Conservation (phyloP, 208 protist species). For the Trypanosoma caninum region DNA sequence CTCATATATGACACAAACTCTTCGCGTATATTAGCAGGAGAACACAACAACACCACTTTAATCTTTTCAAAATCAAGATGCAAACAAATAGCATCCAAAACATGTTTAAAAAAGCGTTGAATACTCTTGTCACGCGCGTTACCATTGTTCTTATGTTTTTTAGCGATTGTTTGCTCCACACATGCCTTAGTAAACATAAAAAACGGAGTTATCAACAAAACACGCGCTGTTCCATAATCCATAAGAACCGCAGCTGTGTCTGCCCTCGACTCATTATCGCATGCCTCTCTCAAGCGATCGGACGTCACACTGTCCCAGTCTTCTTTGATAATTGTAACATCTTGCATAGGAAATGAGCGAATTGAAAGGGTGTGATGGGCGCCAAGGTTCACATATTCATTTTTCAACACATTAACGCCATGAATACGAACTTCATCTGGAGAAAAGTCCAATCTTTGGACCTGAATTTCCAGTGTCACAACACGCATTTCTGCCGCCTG, state of each 20-base stretch:
- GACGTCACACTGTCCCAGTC: conserved; percentile 87
- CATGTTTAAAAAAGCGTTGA: conserved; percentile 90
- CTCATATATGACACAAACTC: conserved; percentile 74
- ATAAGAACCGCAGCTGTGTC: conserved; percentile 95
- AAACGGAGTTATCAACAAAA: conserved; percentile 91
- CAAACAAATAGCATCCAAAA: conserved; percentile 81
- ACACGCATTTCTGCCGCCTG: conserved; percentile 53
- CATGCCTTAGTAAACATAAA: conserved; percentile 92
- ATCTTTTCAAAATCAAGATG: conserved; percentile 94
- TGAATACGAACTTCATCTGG: conserved; percentile 79
- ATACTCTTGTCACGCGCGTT: conserved; percentile 87
- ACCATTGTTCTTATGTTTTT: conserved; percentile 82
- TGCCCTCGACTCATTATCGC: conserved; percentile 57
- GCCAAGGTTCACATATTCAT: conserved; percentile 89
- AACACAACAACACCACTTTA: conserved; percentile 93
- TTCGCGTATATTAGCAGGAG: conserved; percentile 92
- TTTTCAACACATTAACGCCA: conserved; percentile 88
- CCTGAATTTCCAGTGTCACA: conserved; percentile 49
- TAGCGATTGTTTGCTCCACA: conserved; percentile 84
- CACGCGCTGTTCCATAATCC: conserved; percentile 89
- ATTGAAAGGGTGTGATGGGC: conserved; percentile 93
- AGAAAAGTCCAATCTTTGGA: conserved; percentile 59
- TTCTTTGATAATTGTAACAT: conserved; percentile 91
- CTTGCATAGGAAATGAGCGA: conserved; percentile 74
- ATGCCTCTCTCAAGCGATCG: conserved; percentile 66